Percentiles rank a stretch among this genome's conserved stretches.
Evolutionary conservation across 23 red algal genomes (phyloP).

Genomic region (Gracilariopsis chorda): DNA sequence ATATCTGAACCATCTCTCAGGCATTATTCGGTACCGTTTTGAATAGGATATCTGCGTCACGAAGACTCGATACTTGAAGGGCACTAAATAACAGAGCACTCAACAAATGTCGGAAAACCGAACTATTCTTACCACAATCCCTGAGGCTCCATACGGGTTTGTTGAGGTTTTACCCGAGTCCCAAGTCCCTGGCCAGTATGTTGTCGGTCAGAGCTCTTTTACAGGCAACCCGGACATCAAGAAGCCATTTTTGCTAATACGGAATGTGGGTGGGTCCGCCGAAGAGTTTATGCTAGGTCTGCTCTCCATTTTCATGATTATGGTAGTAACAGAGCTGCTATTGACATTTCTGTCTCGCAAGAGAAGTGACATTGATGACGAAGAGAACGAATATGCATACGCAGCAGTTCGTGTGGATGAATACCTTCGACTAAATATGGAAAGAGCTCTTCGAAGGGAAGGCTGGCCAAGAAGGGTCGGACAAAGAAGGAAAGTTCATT

Average conservation of each 20-base stretch:
- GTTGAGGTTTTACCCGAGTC: background rate
- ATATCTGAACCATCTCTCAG: no score
- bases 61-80: no score
- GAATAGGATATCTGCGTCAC: no score
- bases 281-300: constrained; percentile 34
- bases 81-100: no score
- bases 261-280: background rate
- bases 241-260: background rate
- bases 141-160: background rate
- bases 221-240: background rate
- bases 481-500: no score
- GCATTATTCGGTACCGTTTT: no score
- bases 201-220: background rate
- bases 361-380: background rate
- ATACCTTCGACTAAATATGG: background rate
- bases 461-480: no score
- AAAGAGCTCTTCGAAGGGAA: no score
- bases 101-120: no score
- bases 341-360: background rate
- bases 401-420: background rate
- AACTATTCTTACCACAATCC: background rate
- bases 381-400: background rate
- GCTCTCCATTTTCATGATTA: constrained; percentile 14
- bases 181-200: background rate
- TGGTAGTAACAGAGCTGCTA: background rate